phyloP scores from a whole-genome alignment of 2,329 filamentous ascomycete species.

The Trichoderma guizhouense region DNA sequence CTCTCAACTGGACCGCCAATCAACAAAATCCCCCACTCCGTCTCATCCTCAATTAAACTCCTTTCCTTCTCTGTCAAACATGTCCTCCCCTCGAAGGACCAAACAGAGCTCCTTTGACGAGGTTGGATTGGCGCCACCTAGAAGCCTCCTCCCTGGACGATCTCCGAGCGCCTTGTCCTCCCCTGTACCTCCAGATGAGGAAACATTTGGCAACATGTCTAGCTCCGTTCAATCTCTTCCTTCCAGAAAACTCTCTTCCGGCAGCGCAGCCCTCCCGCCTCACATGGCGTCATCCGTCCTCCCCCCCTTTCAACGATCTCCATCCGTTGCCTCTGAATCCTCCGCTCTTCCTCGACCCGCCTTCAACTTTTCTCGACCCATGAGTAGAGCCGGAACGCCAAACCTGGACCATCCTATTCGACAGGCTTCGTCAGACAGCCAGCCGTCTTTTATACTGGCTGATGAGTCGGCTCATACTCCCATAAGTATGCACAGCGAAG shows the following conservation, averaged over 20 bases:
- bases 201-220: conserved; percentile 53
- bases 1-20: conserved; percentile 28
- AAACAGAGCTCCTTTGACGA: conserved; percentile 49
- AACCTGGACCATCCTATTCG: conserved; percentile 55
- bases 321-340: conserved; percentile 78
- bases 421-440: conserved; percentile 65
- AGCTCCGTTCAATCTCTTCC: conserved; percentile 60
- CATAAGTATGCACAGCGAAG: conserved; percentile 68
- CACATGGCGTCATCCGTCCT: conserved; percentile 54
- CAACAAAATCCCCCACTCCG: conserved; percentile 30
- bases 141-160: conserved; percentile 47
- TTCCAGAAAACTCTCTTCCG: conserved; percentile 73
- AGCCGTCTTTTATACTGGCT: conserved; percentile 59
- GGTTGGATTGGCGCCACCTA: conserved; percentile 50
- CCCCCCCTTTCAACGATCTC: conserved; percentile 67
- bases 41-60: conserved; percentile 36
- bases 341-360: conserved; percentile 70
- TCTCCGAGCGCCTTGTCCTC: conserved; percentile 59
- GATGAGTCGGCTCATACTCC: conserved; percentile 68
- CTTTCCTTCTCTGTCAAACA: conserved; percentile 33
- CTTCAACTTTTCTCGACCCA: conserved; percentile 90
- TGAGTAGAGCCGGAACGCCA: conserved; percentile 69
- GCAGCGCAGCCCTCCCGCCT: conserved; percentile 52
- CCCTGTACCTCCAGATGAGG: conserved; percentile 67
- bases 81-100: conserved; percentile 47